Percentiles rank a stretch among this genome's conserved stretches.
phyloP scores from a whole-genome alignment of 148 eudicot species.

The Talinum fruticosum region DNA sequence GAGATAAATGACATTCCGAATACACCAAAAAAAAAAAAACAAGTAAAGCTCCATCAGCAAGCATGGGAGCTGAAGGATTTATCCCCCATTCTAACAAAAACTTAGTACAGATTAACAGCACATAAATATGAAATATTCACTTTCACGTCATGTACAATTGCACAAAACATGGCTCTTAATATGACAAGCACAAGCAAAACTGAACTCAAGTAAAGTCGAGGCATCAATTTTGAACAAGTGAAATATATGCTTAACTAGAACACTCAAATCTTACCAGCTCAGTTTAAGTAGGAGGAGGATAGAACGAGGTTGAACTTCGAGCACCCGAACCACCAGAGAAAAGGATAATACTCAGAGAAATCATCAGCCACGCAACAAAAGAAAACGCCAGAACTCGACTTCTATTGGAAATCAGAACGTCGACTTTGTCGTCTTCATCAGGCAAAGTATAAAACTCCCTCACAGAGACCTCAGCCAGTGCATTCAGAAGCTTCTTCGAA shows the following conservation, averaged over 20 bases:
- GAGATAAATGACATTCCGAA: no score
- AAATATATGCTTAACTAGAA: background rate
- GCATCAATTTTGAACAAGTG: background rate
- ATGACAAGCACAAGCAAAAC: background rate
- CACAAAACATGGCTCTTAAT: background rate
- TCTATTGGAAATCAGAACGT: conserved; percentile 30
- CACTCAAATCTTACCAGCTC: conserved; percentile 8
- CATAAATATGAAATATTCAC: background rate
- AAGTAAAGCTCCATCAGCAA: background rate
- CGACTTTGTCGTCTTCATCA: conserved; percentile 36
- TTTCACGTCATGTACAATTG: background rate
- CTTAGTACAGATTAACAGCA: background rate
- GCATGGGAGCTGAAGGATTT: background rate
- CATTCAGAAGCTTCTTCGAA: conserved; percentile 48
- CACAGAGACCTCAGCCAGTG: conserved; percentile 37
- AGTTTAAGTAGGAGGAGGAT: conserved; percentile 40
- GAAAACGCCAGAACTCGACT: conserved; percentile 22
- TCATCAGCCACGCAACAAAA: conserved; percentile 36
- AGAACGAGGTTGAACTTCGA: conserved; percentile 26
- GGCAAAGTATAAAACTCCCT: conserved; percentile 39
- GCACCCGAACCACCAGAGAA: conserved; percentile 8
- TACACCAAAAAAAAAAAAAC: no score
- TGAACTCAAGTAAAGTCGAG: background rate
- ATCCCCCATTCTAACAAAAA: background rate
- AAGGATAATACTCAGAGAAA: conserved; percentile 15